These are phyloP conservation scores for Closterium sp. DNA, from an alignment of 139 green algal genomes.

Conservation along the genomic window DNA sequence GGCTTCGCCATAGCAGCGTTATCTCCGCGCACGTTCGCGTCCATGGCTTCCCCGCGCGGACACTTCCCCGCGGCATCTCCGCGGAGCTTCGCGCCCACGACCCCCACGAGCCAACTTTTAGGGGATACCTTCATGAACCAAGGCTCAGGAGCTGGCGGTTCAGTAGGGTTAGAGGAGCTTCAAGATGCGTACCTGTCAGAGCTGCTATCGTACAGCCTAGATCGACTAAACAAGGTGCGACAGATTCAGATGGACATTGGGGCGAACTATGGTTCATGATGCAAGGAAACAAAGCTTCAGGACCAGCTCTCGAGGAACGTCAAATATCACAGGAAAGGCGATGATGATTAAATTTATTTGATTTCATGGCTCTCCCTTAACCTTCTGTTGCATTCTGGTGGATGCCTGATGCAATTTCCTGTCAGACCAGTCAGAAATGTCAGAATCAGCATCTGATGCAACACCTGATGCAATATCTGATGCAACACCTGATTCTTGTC, in stretches of 20 bases:
- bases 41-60: neutral
- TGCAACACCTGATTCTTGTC: no score
- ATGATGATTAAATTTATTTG: no score
- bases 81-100: neutral
- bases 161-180: slow-evolving; percentile 20
- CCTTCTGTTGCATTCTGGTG: no score
- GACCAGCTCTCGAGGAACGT: no score
- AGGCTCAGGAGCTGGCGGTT: no score
- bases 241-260: no score
- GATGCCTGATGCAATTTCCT: neutral
- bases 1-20: neutral
- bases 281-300: no score
- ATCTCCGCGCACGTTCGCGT: neutral
- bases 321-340: neutral
- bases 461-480: no score
- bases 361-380: neutral
- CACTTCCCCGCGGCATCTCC: neutral
- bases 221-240: slow-evolving; percentile 74
- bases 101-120: neutral
- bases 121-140: neutral
- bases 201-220: slow-evolving; percentile 82
- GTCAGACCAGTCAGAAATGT: neutral
- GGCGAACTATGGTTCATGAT: no score
- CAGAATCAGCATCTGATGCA: no score
- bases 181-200: slow-evolving; percentile 82